Conservation (phyloP, 2,329 filamentous ascomycete species). For the Botrytis hyacinthi region DNA sequence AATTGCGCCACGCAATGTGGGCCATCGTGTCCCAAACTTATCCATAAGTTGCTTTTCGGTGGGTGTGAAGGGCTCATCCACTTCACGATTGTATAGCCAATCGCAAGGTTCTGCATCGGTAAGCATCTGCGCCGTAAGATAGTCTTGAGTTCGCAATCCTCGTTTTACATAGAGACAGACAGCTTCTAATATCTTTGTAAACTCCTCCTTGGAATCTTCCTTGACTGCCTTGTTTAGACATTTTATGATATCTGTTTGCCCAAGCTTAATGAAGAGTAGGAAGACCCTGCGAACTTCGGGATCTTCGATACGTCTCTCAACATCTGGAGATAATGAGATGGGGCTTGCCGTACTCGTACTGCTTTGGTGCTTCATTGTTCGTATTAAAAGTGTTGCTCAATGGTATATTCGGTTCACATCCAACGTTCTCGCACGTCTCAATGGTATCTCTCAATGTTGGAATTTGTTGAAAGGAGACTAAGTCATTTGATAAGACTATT, state of each 20-base stretch:
- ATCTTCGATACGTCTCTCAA: no score
- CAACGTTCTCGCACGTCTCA: neutral
- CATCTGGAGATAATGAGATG: neutral
- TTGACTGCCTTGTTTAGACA: no score
- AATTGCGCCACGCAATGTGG: neutral
- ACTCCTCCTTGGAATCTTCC: no score
- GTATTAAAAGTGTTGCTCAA: neutral
- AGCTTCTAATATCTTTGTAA: no score
- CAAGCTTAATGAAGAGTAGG: no score
- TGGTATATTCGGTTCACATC: rapidly evolving
- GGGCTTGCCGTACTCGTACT: no score
- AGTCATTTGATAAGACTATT: neutral
- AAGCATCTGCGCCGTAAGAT: no score
- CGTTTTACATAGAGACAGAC: no score
- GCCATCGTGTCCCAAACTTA: neutral
- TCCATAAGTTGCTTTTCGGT: neutral
- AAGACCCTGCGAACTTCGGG: no score
- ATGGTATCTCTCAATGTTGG: neutral
- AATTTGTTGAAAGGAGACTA: neutral
- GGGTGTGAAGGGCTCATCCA: rapidly evolving
- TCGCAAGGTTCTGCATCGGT: no score
- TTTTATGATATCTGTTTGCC: no score
- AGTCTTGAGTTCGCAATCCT: no score
- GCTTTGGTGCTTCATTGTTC: neutral
- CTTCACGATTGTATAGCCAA: neutral